phyloP scores from a whole-genome alignment of 2,329 filamentous ascomycete species.

The Akanthomyces lecanii region DNA sequence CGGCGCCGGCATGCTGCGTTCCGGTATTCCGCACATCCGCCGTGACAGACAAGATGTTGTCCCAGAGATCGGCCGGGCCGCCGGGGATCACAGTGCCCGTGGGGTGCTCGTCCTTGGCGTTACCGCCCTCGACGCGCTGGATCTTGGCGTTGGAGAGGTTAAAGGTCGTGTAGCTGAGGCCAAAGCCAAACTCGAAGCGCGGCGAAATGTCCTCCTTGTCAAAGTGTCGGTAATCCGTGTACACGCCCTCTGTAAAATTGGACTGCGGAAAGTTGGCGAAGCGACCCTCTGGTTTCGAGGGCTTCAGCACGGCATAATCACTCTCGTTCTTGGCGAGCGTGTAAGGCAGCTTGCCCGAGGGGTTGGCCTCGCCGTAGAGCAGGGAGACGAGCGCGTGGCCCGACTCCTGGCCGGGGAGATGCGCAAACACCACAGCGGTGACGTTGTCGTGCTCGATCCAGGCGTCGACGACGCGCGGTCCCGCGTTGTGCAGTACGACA shows the following conservation, averaged over 20 bases:
- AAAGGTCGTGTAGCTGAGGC: conserved; percentile 54
- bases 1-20: conserved; percentile 35
- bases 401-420: conserved; percentile 61
- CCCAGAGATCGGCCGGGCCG: conserved; percentile 45
- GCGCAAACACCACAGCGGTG: conserved; percentile 59
- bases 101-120: conserved; percentile 32
- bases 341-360: conserved; percentile 57
- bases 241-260: conserved; percentile 48
- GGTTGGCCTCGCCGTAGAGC: conserved; percentile 53
- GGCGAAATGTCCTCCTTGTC: conserved; percentile 45
- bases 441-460: conserved; percentile 62
- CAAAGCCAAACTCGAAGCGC: conserved; percentile 54
- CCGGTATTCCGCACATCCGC: conserved; percentile 42
- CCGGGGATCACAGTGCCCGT: conserved; percentile 38
- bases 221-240: conserved; percentile 53
- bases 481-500: conserved; percentile 62
- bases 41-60: conserved; percentile 37
- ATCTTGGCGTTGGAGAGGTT: conserved; percentile 41
- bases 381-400: conserved; percentile 52
- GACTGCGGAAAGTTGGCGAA: conserved; percentile 50
- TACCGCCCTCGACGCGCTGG: conserved; percentile 24
- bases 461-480: conserved; percentile 54
- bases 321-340: conserved; percentile 53
- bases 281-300: conserved; percentile 43
- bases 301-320: conserved; percentile 49